Evolutionary conservation across 805 yeast species (phyloP).

Genomic region (Candida xyloterini): DNA sequence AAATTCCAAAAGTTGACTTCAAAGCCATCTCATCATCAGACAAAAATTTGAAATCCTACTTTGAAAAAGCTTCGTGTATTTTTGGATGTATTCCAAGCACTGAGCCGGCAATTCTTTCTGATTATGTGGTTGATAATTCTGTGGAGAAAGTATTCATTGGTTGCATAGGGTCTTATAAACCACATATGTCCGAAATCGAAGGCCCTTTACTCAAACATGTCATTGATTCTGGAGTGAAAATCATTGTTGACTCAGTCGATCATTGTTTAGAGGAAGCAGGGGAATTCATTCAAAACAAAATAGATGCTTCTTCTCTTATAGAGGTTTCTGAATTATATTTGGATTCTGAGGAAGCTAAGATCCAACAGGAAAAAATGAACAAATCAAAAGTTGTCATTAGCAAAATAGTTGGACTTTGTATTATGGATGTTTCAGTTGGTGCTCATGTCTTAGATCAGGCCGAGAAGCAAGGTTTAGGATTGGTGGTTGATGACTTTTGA

Average conservation of each 20-base stretch:
- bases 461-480: constrained; percentile 28
- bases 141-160: constrained; percentile 42
- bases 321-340: constrained; percentile 44
- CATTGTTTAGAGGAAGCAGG: constrained; percentile 63
- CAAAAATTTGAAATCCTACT: constrained; percentile 22
- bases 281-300: constrained; percentile 50
- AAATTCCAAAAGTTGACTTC: constrained; percentile 31
- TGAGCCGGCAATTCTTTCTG: constrained; percentile 39
- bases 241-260: constrained; percentile 58
- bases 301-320: constrained; percentile 38
- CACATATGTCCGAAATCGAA: constrained; percentile 64
- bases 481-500: constrained; percentile 31
- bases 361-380: constrained; percentile 17
- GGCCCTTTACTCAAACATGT: constrained; percentile 37
- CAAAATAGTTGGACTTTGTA: constrained; percentile 60
- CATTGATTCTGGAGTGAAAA: constrained; percentile 36
- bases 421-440: constrained; percentile 61
- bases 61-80: constrained; percentile 43
- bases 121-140: constrained; percentile 28
- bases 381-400: constrained; percentile 39
- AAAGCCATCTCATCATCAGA: constrained; percentile 18
- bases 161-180: constrained; percentile 65
- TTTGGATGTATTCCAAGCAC: constrained; percentile 63
- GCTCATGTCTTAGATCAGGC: constrained; percentile 37
- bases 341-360: constrained; percentile 1